These are phyloP conservation scores for Suhomyces atakaporum DNA, from an alignment of 1,139 yeast species.

Conservation along the genomic window DNA sequence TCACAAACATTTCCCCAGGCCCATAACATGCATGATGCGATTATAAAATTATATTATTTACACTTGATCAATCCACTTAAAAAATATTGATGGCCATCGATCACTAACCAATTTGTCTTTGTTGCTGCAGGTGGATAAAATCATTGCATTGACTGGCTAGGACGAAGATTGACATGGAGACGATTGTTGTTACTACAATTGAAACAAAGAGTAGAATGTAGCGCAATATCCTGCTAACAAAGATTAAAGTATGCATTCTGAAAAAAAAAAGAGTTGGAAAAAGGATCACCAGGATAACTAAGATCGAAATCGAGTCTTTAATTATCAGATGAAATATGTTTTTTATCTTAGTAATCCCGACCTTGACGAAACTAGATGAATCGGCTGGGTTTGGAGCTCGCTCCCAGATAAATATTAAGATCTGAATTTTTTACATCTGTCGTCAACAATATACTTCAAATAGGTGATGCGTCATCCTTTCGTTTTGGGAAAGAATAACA, in stretches of 20 bases:
- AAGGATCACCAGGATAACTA: too few species aligned
- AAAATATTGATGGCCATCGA: too few species aligned
- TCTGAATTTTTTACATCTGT: background rate
- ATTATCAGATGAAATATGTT: too few species aligned
- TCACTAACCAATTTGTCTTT: slow-evolving; percentile 1
- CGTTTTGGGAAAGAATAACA: slow-evolving; percentile 8
- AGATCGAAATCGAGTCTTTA: too few species aligned
- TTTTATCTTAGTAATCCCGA: too few species aligned
- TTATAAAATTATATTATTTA: too few species aligned
- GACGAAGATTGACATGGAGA: slow-evolving; percentile 9
- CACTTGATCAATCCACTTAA: too few species aligned
- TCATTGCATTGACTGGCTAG: slow-evolving; percentile 1
- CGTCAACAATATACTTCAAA: slow-evolving; percentile 10
- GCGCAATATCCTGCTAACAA: background rate
- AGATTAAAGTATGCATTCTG: too few species aligned
- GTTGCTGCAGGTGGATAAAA: slow-evolving; percentile 9
- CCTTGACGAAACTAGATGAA: too few species aligned
- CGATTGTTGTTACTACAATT: slow-evolving; percentile 2
- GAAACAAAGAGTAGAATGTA: background rate
- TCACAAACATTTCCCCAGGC: background rate
- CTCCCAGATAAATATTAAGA: background rate
- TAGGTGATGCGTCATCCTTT: background rate
- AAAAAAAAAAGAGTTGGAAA: too few species aligned
- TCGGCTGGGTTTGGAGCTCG: slow-evolving; percentile 2
- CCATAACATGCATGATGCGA: slow-evolving; percentile 2